Percentiles rank a stretch among this genome's conserved stretches.
phyloP scores from a whole-genome alignment of 2,329 filamentous ascomycete genomes.

The Graphium sp. region DNA sequence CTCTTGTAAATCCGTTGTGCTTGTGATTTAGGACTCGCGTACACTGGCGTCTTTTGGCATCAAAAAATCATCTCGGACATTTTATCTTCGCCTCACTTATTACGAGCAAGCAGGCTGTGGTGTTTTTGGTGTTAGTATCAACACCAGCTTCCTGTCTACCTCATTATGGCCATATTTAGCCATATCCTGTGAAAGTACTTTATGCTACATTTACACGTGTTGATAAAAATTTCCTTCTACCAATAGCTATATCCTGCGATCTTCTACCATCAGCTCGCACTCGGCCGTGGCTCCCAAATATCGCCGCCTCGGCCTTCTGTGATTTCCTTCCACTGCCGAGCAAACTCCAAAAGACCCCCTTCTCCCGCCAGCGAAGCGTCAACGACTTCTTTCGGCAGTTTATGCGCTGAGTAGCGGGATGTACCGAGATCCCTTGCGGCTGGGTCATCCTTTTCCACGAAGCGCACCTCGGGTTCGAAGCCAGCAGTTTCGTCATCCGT shows the following conservation, averaged over 20 bases:
- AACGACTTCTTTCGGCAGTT: constrained; percentile 85
- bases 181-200: too few relatives aligned
- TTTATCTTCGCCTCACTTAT: too few relatives aligned
- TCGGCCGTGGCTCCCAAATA: constrained; percentile 18
- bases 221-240: neutral
- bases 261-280: too few relatives aligned
- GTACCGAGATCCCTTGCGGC: constrained; percentile 76
- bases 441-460: constrained; percentile 72
- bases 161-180: too few relatives aligned
- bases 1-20: too few relatives aligned
- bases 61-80: too few relatives aligned
- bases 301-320: constrained; percentile 21
- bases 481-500: constrained; percentile 18
- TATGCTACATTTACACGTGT: too few relatives aligned
- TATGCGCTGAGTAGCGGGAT: constrained; percentile 85
- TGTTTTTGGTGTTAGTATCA: too few relatives aligned
- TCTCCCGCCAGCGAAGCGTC: constrained; percentile 50
- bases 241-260: neutral
- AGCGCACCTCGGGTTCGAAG: constrained; percentile 57
- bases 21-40: too few relatives aligned
- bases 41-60: too few relatives aligned
- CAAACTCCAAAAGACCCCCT: constrained; percentile 67
- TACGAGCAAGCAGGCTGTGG: too few relatives aligned
- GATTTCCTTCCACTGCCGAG: constrained; percentile 54
- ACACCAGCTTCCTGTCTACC: too few relatives aligned